Percentiles rank a stretch among this genome's conserved stretches.
Conservation (phyloP, 306 rosid species). For the Oxytropis ochrocephala region DNA sequence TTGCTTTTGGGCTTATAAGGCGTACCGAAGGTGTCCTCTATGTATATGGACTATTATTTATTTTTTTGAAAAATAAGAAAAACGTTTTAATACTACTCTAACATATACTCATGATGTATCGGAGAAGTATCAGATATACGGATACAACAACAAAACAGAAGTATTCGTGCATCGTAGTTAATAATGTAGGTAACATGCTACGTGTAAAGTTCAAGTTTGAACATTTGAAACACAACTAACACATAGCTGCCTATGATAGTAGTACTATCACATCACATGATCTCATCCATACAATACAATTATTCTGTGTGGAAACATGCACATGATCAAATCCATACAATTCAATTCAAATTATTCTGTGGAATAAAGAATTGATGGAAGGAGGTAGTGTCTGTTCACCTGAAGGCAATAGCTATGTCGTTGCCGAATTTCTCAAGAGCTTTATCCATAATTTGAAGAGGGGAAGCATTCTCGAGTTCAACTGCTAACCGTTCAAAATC, state of each 20-base stretch:
- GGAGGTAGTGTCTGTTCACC: constrained; percentile 23
- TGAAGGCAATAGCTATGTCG: constrained; percentile 85
- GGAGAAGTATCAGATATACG: no score
- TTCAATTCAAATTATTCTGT: not conserved
- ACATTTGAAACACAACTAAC: not conserved
- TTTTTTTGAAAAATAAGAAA: no score
- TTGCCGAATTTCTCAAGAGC: constrained; percentile 73
- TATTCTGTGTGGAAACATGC: no score
- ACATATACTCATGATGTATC: no score
- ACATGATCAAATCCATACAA: not conserved
- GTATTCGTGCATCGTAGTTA: no score
- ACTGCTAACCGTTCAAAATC: constrained; percentile 42
- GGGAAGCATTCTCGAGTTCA: constrained; percentile 65
- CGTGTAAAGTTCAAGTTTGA: not conserved
- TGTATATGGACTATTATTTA: no score
- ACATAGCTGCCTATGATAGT: not conserved
- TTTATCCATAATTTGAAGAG: constrained; percentile 66
- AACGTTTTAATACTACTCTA: no score
- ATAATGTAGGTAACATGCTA: not conserved
- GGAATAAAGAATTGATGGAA: not conserved
- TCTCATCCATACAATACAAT: not conserved
- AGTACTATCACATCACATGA: no score
- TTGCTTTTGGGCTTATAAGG: no score
- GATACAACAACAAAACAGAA: no score
- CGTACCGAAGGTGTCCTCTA: no score